A percentile compares a stretch with the other conserved stretches of the same genome.
Evolutionary conservation across 176 grass and related monocot species (phyloP).

Genomic region (Triticum monococcum): DNA sequence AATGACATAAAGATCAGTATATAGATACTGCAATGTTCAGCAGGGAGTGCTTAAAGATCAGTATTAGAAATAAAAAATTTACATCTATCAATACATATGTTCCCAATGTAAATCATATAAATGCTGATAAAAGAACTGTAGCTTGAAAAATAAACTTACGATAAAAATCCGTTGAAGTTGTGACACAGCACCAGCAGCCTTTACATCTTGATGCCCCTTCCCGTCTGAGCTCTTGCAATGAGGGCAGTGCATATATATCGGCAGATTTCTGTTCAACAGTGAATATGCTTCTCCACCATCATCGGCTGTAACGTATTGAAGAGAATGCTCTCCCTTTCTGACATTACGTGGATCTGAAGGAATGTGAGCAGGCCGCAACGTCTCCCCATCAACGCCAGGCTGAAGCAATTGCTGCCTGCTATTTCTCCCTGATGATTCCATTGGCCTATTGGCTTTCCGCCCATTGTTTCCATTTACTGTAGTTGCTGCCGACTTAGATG

Average conservation of each 20-base stretch:
- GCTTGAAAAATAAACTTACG: conserved; percentile 49
- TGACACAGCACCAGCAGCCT: conserved; percentile 63
- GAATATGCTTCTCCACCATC: conserved; percentile 80
- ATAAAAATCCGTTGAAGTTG: conserved; percentile 95
- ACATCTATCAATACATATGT: neutral
- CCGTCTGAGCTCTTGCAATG: conserved; percentile 68
- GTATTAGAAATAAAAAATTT: neutral
- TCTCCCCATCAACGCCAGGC: conserved; percentile 11
- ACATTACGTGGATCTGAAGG: conserved; percentile 40
- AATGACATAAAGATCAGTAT: conserved; percentile 18
- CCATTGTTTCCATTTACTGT: conserved; percentile 27
- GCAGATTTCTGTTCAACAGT: conserved; percentile 83
- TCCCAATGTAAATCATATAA: conserved; percentile 2
- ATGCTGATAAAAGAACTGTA: neutral
- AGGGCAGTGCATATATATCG: conserved; percentile 95
- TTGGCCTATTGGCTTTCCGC: conserved; percentile 36
- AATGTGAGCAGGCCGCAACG: conserved; percentile 23
- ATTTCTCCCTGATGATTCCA: conserved; percentile 46
- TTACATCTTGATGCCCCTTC: conserved; percentile 54
- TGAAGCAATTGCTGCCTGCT: conserved; percentile 39
- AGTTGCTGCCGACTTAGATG: conserved; percentile 17
- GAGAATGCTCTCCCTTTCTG: conserved; percentile 41
- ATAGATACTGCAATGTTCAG: conserved; percentile 2
- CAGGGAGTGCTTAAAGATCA: neutral
- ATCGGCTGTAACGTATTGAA: conserved; percentile 50